Percentiles rank a stretch among this genome's conserved stretches.
phyloP scores from a whole-genome alignment of 768 basidiomycete genomes.

The Terana coerulea region DNA sequence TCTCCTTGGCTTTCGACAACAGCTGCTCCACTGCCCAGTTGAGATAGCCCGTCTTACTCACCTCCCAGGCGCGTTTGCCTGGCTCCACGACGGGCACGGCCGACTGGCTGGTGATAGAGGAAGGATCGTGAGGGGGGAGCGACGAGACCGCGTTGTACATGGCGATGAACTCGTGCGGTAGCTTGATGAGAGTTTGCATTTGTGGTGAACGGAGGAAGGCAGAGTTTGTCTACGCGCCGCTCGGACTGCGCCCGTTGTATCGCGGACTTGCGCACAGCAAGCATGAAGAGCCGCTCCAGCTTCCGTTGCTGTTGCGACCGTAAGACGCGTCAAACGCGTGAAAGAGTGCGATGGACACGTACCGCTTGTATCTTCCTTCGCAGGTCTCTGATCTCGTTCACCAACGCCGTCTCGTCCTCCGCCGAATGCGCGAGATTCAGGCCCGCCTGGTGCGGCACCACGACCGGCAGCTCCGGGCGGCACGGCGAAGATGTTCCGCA shows the following conservation, averaged over 20 bases:
- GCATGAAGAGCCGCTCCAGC: constrained; percentile 51
- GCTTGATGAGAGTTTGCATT: constrained; percentile 34
- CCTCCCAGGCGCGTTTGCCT: constrained; percentile 77
- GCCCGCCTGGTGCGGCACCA: constrained; percentile 72
- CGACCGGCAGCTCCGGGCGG: constrained; percentile 63
- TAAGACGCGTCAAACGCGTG: not conserved
- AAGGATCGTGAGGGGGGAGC: constrained; percentile 36
- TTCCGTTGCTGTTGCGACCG: constrained; percentile 53
- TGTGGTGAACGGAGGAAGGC: constrained; percentile 40
- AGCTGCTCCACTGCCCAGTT: constrained; percentile 71
- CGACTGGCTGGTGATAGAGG: constrained; percentile 8
- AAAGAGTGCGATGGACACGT: constrained; percentile 25
- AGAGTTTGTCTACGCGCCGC: constrained; percentile 37
- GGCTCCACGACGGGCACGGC: constrained; percentile 38
- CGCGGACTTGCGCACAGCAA: constrained; percentile 46
- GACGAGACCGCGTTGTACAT: constrained; percentile 48
- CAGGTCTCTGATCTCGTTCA: constrained; percentile 66
- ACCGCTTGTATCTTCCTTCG: constrained; percentile 68
- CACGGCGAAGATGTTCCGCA: constrained; percentile 84
- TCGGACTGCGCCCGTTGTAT: constrained; percentile 45
- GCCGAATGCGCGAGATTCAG: constrained; percentile 61
- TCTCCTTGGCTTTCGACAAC: constrained; percentile 31
- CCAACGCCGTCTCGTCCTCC: constrained; percentile 48
- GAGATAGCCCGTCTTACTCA: constrained; percentile 66
- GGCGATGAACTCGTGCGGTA: constrained; percentile 38